Base-by-base conservation (phyloP, 805 yeast genomes). In the Helenozyma rhizophorensis region DNA sequence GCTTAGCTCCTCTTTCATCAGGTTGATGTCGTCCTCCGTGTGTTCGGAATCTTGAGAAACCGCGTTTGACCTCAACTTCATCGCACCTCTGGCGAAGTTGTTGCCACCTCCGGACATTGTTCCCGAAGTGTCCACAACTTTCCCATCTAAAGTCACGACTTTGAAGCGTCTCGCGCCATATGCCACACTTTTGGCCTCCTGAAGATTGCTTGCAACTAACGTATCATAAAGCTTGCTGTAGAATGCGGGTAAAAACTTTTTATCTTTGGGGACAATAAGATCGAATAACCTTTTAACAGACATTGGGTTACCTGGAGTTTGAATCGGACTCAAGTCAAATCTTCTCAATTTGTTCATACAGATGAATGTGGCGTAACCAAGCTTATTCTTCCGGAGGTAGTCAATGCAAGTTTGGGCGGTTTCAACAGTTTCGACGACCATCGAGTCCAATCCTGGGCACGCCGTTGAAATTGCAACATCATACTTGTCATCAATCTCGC, bases 31-130 rank as follows among this genome's bases (percentile, higher is more conserved):
- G 12, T 70, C 77, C 14, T 76, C 77, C 3, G 80, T 66, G 10
- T 72, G 54, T n/a, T 63, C 68, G 35, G 44, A 36, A 4, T 47
- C 50, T 14, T 46, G 48, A 4, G 53, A 42, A 6, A 40, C 40
- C 1, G 62, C 47, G 4, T 62, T 60, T 13, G 74, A 66, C 1
- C 65, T 53, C 25, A 72, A 60, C 37, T 70, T 76, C 95, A 93
- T 87, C 2, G 83, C 80, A 5, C 97, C 98, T 31, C 72, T 72
- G 12, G 74, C 70, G 7, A 70, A 73, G 24, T 72, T 65, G 34
- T 70, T 73, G 33, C 97, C 98, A 60, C 99, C 99, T 48, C 99
- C 99, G 28, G 95, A 78, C 80, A 94, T 80, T 1, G 97, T 85
- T 58, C 99, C 99, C 2, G 95, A 83, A 11, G 81, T 78, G 49